Evolutionary conservation across 345 rosid genomes (phyloP).

Genomic region (Ailanthus altissimus): DNA sequence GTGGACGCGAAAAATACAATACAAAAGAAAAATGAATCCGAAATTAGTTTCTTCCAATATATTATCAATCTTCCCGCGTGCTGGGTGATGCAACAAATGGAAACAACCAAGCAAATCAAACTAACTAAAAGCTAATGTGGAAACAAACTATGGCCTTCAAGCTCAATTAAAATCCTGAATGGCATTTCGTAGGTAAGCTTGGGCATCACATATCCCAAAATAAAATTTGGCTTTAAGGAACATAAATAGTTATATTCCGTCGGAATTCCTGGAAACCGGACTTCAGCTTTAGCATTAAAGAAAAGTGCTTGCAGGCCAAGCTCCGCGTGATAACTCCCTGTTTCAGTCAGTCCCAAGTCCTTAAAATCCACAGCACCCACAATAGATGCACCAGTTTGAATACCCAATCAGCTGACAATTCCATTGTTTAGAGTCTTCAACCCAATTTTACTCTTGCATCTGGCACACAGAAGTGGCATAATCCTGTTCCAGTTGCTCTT

Average conservation of each 20-base stretch:
- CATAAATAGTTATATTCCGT: background rate
- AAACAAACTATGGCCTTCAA: background rate
- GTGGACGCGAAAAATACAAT: background rate
- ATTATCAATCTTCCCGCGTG: background rate
- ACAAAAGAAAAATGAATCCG: background rate
- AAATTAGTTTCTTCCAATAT: background rate
- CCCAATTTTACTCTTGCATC: background rate
- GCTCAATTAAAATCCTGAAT: background rate
- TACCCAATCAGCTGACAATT: background rate
- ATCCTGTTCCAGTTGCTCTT: slow-evolving; percentile 17
- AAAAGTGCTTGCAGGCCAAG: background rate
- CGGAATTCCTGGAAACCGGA: background rate
- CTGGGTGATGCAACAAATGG: background rate
- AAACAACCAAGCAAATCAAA: background rate
- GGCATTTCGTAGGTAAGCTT: background rate
- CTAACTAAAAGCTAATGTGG: background rate
- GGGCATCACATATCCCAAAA: background rate
- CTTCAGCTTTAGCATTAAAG: background rate
- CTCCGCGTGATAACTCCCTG: background rate
- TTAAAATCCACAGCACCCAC: background rate
- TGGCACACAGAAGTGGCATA: slow-evolving; percentile 14
- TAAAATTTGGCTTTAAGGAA: background rate
- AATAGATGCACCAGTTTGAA: background rate
- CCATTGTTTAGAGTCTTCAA: background rate
- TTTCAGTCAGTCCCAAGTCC: background rate